Conservation (phyloP, 2,329 filamentous ascomycete genomes). For the Ophiostoma himal-ulmi region DNA sequence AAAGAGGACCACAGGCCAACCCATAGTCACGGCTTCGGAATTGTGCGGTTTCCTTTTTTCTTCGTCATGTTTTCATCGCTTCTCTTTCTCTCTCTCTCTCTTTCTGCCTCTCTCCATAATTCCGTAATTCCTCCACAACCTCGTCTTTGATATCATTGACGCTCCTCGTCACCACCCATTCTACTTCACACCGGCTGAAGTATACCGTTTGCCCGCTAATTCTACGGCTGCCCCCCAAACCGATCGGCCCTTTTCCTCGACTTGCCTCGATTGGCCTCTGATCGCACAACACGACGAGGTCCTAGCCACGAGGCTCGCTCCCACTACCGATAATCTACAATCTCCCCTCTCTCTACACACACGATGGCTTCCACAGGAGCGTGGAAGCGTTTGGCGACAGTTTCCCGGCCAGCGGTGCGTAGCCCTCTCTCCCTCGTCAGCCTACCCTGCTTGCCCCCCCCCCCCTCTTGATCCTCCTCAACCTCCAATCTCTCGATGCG, state of each 20-base stretch:
- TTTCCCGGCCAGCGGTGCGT: constrained; percentile 26
- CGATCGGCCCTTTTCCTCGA: background rate
- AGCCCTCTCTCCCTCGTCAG: background rate
- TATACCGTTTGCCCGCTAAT: background rate
- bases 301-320: constrained; percentile 10
- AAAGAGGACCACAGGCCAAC: background rate
- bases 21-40: constrained; percentile 22
- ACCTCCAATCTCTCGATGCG: constrained; percentile 14
- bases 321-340: background rate
- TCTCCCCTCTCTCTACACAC: background rate
- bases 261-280: constrained; percentile 4
- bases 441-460: background rate
- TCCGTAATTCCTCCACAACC: background rate
- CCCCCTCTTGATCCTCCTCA: background rate
- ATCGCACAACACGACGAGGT: constrained; percentile 13
- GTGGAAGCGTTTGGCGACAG: constrained; percentile 26
- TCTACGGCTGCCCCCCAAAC: background rate
- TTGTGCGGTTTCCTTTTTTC: constrained; percentile 26
- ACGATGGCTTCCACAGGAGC: constrained; percentile 23
- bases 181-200: background rate
- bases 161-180: background rate
- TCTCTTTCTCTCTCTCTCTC: constrained; percentile 3
- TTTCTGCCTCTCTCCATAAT: constrained; percentile 10
- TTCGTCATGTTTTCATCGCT: constrained; percentile 12
- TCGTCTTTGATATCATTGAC: background rate